phyloP scores from a whole-genome alignment of 108 stramenopile genomes.

The Nannochloropsis gaditana region DNA sequence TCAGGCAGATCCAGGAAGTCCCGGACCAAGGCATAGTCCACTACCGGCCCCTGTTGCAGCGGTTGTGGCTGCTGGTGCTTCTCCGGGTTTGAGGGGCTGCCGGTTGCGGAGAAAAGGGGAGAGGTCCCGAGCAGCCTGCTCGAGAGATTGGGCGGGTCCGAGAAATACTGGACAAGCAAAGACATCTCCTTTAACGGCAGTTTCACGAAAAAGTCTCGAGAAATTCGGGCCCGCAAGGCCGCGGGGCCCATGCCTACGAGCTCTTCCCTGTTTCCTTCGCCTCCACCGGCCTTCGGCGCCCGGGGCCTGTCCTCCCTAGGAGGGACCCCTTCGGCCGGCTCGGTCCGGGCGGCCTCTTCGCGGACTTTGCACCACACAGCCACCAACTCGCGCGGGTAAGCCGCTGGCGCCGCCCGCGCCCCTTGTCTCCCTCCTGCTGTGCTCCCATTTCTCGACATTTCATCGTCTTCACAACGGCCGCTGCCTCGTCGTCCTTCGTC shows the following conservation, averaged over 20 bases:
- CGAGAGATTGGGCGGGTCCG: not conserved
- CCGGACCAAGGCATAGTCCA: not conserved
- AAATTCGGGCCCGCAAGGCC: not conserved
- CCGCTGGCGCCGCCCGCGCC: not conserved
- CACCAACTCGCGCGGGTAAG: not conserved
- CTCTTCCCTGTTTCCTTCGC: not conserved
- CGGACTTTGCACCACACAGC: not conserved
- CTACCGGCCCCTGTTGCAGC: not conserved
- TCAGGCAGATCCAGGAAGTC: not conserved
- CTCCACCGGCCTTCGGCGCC: not conserved
- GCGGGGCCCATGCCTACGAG: not conserved
- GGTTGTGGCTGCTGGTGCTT: not conserved
- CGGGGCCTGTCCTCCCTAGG: too few species aligned
- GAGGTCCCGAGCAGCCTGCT: not conserved
- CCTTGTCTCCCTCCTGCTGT: not conserved
- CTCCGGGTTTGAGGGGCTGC: not conserved
- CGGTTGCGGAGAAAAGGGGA: not conserved
- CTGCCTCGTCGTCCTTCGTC: too few species aligned
- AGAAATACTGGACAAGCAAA: not conserved
- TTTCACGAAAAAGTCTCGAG: not conserved
- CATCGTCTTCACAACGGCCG: too few species aligned
- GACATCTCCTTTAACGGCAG: slow-evolving; percentile 8
- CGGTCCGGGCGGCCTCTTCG: not conserved
- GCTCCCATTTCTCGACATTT: not conserved
- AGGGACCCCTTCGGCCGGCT: too few species aligned